phyloP scores from a whole-genome alignment of 2,329 filamentous ascomycete genomes.

The Alternaria consortialis region DNA sequence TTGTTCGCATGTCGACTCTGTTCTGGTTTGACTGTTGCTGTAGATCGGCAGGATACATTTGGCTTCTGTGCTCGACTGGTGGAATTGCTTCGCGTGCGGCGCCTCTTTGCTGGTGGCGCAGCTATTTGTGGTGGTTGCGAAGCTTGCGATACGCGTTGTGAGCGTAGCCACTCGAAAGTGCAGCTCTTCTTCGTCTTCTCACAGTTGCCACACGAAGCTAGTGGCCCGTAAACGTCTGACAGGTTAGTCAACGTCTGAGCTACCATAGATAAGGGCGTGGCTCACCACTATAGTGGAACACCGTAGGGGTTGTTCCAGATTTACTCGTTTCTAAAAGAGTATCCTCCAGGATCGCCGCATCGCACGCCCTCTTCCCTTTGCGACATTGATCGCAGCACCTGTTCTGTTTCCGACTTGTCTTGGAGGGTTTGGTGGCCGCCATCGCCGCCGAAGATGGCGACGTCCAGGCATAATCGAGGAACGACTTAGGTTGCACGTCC shows the following conservation, averaged over 20 bases:
- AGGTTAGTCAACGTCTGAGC: conserved; percentile 25
- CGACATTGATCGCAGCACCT: conserved; percentile 59
- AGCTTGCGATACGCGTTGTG: conserved; percentile 44
- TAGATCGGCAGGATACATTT: conserved; percentile 5
- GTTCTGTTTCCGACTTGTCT: conserved; percentile 52
- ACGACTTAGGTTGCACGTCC: conserved; percentile 48
- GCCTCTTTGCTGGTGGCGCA: conserved; percentile 40
- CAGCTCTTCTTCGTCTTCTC: conserved; percentile 56
- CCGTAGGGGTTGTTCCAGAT: conserved; percentile 32
- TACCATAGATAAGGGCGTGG: conserved; percentile 4
- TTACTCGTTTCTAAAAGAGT: conserved; percentile 39
- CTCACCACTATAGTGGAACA: conserved; percentile 50
- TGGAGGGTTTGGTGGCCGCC: conserved; percentile 38
- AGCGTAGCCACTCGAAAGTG: conserved; percentile 57
- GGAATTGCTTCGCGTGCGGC: conserved; percentile 35
- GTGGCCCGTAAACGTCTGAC: conserved; percentile 46
- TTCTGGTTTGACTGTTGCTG: neutral
- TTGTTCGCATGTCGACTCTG: neutral
- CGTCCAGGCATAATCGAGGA: conserved; percentile 50
- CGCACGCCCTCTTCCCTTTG: conserved; percentile 57
- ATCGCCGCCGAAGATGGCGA: conserved; percentile 38
- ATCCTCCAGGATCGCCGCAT: conserved; percentile 52
- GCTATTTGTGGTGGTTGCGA: conserved; percentile 29
- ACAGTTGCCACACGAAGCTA: conserved; percentile 55
- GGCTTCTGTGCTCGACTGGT: conserved; percentile 8